Conservation (phyloP, 768 basidiomycete genomes). For the Kwoniella dejecticola region DNA sequence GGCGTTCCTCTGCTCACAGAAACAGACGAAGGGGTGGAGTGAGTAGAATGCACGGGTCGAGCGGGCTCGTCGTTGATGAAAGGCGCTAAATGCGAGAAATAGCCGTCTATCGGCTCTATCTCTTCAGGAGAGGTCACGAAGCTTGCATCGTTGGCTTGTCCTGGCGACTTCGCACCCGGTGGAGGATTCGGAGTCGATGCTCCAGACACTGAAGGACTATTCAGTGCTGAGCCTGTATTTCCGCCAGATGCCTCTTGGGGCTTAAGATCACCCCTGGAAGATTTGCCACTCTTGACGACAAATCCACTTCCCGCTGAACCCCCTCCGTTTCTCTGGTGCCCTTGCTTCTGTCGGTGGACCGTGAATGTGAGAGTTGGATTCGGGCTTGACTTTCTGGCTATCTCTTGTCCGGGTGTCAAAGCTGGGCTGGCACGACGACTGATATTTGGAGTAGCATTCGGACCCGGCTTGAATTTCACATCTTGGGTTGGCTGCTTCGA, state of each 20-base stretch:
- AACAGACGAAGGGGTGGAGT: no score
- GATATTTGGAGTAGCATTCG: not conserved
- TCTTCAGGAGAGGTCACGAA: slow-evolving; percentile 11
- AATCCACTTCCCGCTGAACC: slow-evolving; percentile 22
- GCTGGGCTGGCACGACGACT: slow-evolving; percentile 1
- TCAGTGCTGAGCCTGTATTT: not conserved
- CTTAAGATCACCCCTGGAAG: not conserved
- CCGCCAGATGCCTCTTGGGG: not conserved
- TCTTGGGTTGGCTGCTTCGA: no score
- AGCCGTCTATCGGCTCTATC: slow-evolving; percentile 11
- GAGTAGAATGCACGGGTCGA: not conserved
- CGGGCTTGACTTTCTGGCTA: not conserved
- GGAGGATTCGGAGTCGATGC: slow-evolving; percentile 2
- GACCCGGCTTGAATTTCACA: no score
- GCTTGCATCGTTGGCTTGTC: no score
- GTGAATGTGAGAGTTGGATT: slow-evolving; percentile 17
- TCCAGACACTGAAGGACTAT: not conserved
- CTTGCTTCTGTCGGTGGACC: slow-evolving; percentile 7
- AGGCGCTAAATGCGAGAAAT: slow-evolving; percentile 15
- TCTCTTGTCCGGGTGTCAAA: slow-evolving; percentile 1
- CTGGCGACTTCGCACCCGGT: not conserved
- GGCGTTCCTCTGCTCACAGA: not conserved
- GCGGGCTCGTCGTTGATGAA: not conserved
- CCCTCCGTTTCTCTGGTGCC: slow-evolving; percentile 22
- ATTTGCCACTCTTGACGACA: slow-evolving; percentile 20